Conservation (phyloP, 805 yeast genomes). For the Saturnispora sekii region DNA sequence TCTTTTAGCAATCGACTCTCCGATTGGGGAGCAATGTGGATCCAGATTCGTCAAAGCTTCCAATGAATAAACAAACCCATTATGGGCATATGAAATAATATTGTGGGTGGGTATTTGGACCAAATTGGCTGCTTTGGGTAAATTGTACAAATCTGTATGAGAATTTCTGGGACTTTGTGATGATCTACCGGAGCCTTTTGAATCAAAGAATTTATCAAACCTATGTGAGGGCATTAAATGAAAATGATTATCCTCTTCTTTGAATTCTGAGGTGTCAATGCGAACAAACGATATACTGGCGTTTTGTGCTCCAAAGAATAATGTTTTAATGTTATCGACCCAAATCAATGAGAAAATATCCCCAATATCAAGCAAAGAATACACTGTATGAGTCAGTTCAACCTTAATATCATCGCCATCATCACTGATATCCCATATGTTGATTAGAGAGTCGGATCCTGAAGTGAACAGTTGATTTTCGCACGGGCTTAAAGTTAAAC, state of each 20-base stretch:
- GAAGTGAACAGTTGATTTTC: slow-evolving; percentile 68
- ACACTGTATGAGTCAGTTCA: slow-evolving; percentile 53
- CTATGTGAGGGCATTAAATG: slow-evolving; percentile 51
- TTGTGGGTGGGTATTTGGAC: slow-evolving; percentile 62
- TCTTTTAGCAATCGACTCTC: slow-evolving; percentile 20
- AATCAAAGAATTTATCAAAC: slow-evolving; percentile 81
- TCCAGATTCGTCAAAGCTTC: slow-evolving; percentile 22
- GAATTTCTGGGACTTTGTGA: slow-evolving; percentile 1
- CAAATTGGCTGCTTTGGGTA: slow-evolving; percentile 29
- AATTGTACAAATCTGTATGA: slow-evolving; percentile 1
- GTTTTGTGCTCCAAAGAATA: slow-evolving; percentile 86
- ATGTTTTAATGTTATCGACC: slow-evolving; percentile 45
- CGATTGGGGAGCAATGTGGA: slow-evolving; percentile 15
- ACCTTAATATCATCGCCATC: neutral
- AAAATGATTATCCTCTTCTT: slow-evolving; percentile 18
- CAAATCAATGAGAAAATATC: slow-evolving; percentile 82
- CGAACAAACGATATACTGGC: slow-evolving; percentile 76
- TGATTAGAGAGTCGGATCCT: slow-evolving; percentile 82
- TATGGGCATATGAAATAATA: slow-evolving; percentile 74
- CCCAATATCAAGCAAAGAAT: slow-evolving; percentile 82
- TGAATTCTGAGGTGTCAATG: slow-evolving; percentile 18
- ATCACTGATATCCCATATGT: slow-evolving; percentile 63
- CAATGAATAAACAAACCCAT: slow-evolving; percentile 80
- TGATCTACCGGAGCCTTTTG: slow-evolving; percentile 41
- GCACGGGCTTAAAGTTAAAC: slow-evolving; percentile 45